Conservation (phyloP, 306 rosid species). For the Geum urbanum region DNA sequence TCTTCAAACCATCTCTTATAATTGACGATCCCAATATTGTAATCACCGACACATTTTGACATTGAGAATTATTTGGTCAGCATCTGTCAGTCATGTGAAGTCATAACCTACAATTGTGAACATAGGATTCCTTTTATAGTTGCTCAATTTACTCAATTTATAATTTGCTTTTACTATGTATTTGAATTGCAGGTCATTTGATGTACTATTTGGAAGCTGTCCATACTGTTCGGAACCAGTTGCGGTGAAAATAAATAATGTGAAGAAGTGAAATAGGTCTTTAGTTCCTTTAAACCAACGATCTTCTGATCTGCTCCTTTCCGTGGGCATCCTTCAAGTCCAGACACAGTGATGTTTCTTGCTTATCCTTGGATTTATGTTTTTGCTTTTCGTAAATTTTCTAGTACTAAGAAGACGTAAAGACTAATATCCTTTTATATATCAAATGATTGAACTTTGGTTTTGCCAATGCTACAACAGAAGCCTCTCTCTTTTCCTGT, state of each 20-base stretch:
- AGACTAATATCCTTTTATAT: not conserved
- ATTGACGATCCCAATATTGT: not conserved
- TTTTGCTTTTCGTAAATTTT: not conserved
- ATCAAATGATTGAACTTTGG: not conserved
- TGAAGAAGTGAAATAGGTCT: slow-evolving; percentile 8
- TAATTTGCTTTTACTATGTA: not conserved
- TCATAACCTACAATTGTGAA: slow-evolving; percentile 8
- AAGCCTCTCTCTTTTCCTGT: not conserved
- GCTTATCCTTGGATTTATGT: not conserved
- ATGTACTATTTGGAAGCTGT: slow-evolving; percentile 37
- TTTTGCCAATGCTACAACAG: not conserved
- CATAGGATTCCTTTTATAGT: not conserved
- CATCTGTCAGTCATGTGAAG: not conserved
- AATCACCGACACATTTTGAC: not conserved
- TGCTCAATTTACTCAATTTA: not conserved
- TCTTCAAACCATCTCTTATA: not conserved
- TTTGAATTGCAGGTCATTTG: slow-evolving; percentile 35
- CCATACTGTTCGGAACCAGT: slow-evolving; percentile 38
- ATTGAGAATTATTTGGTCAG: not conserved
- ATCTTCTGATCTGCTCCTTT: not conserved
- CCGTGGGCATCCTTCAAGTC: not conserved
- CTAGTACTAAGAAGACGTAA: slow-evolving; percentile 1
- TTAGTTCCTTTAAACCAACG: not conserved
- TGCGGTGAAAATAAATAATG: slow-evolving; percentile 30
- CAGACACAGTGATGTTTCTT: not conserved